Conservation (phyloP, 2,329 filamentous ascomycete genomes). For the Parastagonospora nodorum region DNA sequence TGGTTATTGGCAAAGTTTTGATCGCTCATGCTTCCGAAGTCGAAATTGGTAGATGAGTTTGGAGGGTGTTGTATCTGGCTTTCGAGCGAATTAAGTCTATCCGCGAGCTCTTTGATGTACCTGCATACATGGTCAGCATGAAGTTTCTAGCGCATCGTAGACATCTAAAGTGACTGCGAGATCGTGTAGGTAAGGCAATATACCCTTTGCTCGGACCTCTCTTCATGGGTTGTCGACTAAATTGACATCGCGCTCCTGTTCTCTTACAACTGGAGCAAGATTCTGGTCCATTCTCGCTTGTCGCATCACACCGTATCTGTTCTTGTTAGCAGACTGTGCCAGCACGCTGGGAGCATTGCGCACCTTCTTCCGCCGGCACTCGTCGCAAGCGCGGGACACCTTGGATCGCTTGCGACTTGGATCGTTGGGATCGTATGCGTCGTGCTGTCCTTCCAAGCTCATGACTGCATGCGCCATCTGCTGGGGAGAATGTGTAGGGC, state of each 20-base stretch:
- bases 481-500: conserved; percentile 45
- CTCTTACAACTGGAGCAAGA: conserved; percentile 49
- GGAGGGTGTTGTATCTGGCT: conserved; percentile 43
- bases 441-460: conserved; percentile 43
- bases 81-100: conserved; percentile 46
- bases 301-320: conserved; percentile 49
- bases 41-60: conserved; percentile 31
- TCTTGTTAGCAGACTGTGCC: conserved; percentile 16
- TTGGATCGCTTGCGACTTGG: conserved; percentile 46
- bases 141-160: neutral
- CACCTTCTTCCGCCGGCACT: conserved; percentile 50
- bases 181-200: neutral
- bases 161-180: neutral
- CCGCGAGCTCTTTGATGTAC: conserved; percentile 49
- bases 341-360: conserved; percentile 3
- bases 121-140: conserved; percentile 26
- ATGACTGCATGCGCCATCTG: conserved; percentile 48
- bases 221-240: conserved; percentile 49
- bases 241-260: conserved; percentile 47
- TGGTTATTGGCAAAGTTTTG: conserved; percentile 37
- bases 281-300: conserved; percentile 47
- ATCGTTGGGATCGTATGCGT: conserved; percentile 43
- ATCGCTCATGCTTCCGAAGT: conserved; percentile 36
- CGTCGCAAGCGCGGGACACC: conserved; percentile 50
- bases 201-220: conserved; percentile 50